Conservation (phyloP, 805 yeast species). For the Metschnikowia santaceciliae region DNA sequence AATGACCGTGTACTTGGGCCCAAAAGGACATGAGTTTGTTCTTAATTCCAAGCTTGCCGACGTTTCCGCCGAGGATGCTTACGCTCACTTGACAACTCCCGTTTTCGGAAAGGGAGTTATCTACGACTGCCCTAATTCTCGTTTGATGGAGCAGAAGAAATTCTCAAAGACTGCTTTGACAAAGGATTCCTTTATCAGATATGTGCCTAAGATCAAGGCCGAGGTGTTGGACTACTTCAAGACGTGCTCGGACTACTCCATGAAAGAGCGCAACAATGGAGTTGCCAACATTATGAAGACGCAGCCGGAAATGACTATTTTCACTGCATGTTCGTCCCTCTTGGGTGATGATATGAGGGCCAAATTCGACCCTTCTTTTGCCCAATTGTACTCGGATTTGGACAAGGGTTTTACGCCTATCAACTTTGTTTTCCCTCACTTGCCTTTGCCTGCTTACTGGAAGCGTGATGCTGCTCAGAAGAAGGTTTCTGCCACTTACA, state of each 20-base stretch:
- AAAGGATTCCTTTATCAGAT: slow-evolving; percentile 72
- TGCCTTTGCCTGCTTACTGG: slow-evolving; percentile 83
- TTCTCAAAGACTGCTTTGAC: slow-evolving; percentile 90
- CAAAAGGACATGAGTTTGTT: slow-evolving; percentile 96
- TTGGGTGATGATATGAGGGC: slow-evolving; percentile 89
- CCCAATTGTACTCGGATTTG: slow-evolving; percentile 80
- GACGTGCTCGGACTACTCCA: slow-evolving; percentile 46
- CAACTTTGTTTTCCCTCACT: slow-evolving; percentile 90
- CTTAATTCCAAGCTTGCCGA: slow-evolving; percentile 85
- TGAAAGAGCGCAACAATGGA: slow-evolving; percentile 39
- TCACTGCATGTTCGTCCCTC: slow-evolving; percentile 90
- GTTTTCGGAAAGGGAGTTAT: slow-evolving; percentile 97
- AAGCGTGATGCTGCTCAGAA: slow-evolving; percentile 86
- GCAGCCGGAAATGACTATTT: slow-evolving; percentile 93
- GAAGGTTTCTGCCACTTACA: slow-evolving; percentile 74
- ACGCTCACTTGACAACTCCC: slow-evolving; percentile 96
- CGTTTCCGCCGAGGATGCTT: slow-evolving; percentile 95
- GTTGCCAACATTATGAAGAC: slow-evolving; percentile 66
- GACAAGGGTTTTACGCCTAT: slow-evolving; percentile 97
- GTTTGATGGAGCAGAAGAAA: slow-evolving; percentile 97
- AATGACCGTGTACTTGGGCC: slow-evolving; percentile 95
- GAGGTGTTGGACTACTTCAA: slow-evolving; percentile 70
- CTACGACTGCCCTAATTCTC: slow-evolving; percentile 91
- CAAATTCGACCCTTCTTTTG: slow-evolving; percentile 77
- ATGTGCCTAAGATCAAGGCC: slow-evolving; percentile 83